Conservation (phyloP, 306 rosid genomes). For the Psophocarpus tetragonolobus region DNA sequence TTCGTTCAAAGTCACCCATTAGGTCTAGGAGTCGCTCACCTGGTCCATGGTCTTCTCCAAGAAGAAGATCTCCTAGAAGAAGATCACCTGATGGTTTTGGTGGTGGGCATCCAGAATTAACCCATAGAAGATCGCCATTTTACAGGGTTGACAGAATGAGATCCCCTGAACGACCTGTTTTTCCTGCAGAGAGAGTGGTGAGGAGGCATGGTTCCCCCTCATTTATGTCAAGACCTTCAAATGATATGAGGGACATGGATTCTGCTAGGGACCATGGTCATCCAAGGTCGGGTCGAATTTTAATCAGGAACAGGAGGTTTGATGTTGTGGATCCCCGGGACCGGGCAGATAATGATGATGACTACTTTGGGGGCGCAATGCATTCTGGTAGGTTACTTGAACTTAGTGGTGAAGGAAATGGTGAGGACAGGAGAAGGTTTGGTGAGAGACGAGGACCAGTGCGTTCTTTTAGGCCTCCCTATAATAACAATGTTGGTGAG, state of each 20-base stretch:
- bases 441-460: conserved; percentile 72
- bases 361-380: conserved; percentile 67
- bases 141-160: conserved; percentile 76
- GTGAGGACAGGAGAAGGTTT: conserved; percentile 76
- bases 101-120: conserved; percentile 65
- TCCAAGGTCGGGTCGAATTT: conserved; percentile 61
- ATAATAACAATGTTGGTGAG: conserved; percentile 56
- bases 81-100: conserved; percentile 77
- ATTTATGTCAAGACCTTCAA: conserved; percentile 56
- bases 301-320: conserved; percentile 67
- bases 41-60: conserved; percentile 72
- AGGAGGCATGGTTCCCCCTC: conserved; percentile 70
- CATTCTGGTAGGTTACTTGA: conserved; percentile 65
- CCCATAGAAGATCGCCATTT: conserved; percentile 64
- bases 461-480: conserved; percentile 72
- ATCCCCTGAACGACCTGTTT: conserved; percentile 76
- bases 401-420: conserved; percentile 59
- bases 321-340: conserved; percentile 69
- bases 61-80: conserved; percentile 80
- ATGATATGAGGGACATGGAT: conserved; percentile 74
- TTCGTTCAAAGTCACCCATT: conserved; percentile 76
- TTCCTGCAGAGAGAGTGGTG: conserved; percentile 57
- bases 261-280: conserved; percentile 72
- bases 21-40: conserved; percentile 84
- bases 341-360: conserved; percentile 55